These are phyloP conservation scores for Saturnispora gosingensis DNA, from an alignment of 805 yeast species.

Conservation along the genomic window DNA sequence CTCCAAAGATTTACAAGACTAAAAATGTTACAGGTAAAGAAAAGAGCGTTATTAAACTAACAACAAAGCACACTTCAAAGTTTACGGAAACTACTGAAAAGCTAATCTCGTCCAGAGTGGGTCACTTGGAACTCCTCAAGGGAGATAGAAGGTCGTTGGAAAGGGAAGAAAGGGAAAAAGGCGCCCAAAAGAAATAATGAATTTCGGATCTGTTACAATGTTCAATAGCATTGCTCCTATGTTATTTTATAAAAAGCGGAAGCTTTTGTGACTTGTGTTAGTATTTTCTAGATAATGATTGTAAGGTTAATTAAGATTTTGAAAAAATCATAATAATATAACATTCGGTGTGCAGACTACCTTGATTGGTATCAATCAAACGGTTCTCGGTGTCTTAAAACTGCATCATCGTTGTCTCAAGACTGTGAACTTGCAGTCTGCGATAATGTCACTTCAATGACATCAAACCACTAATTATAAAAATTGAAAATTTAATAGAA, in stretches of 20 bases:
- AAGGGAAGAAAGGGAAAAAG: conserved; percentile 30
- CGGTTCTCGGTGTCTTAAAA: not conserved
- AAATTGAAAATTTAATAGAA: not conserved
- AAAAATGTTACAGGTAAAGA: conserved; percentile 46
- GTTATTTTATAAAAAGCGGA: not conserved
- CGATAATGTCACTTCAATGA: not conserved
- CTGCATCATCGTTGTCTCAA: no score
- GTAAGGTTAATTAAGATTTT: not conserved
- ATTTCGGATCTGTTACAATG: not conserved
- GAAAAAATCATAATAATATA: not conserved
- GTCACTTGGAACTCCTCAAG: conserved; percentile 83
- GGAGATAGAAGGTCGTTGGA: conserved; percentile 85
- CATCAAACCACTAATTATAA: not conserved
- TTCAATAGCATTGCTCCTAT: not conserved
- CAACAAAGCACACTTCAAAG: conserved; percentile 38
- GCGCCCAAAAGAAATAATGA: not conserved
- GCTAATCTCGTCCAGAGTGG: conserved; percentile 80
- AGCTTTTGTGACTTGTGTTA: not conserved
- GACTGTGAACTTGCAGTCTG: not conserved
- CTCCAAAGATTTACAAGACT: conserved; percentile 65
- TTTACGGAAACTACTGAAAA: conserved; percentile 52
- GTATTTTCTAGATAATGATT: not conserved
- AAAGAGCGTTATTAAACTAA: conserved; percentile 39
- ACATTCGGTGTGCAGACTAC: not conserved
- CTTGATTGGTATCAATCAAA: not conserved